A percentile compares a stretch with the other conserved stretches of the same genome.
These are phyloP conservation scores for Pilaira anomala DNA, from an alignment of 192 early-diverging fungal species.

Conservation along the genomic window DNA sequence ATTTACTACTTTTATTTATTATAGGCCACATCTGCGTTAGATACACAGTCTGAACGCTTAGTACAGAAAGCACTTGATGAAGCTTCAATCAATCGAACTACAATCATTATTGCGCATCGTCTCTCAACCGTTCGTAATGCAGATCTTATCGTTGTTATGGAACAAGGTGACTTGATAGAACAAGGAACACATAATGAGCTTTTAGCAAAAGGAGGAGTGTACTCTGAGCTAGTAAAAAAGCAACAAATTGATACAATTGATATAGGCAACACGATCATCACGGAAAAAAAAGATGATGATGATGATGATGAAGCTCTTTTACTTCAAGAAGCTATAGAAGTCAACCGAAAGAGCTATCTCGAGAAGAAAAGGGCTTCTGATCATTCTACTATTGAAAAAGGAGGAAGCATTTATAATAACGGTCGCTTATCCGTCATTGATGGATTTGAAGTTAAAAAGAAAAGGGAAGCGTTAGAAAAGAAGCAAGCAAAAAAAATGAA, in stretches of 20 bases:
- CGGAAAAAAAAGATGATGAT: too few relatives aligned
- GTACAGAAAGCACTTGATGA: conserved; percentile 69
- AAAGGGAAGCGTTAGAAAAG: conserved; percentile 35
- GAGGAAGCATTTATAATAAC: too few relatives aligned
- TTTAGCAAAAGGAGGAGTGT: conserved; percentile 55
- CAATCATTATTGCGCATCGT: conserved; percentile 70
- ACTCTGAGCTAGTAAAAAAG: conserved; percentile 61
- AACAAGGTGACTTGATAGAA: conserved; percentile 65
- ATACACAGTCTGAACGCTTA: conserved; percentile 66
- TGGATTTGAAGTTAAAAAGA: conserved; percentile 32
- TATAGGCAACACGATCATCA: conserved; percentile 23
- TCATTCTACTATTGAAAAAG: conserved; percentile 3
- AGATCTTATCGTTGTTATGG: conserved; percentile 80
- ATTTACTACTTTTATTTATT: conserved; percentile 66
- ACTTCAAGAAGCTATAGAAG: conserved; percentile 16
- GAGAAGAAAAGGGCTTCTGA: neutral
- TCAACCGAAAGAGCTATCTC: conserved; percentile 41
- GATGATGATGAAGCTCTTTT: conserved; percentile 2
- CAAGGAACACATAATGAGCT: conserved; percentile 75
- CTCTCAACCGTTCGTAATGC: conserved; percentile 75
- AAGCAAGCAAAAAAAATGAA: conserved; percentile 40
- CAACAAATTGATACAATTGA: conserved; percentile 51
- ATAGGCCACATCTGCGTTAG: conserved; percentile 74
- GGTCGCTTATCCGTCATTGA: conserved; percentile 2
- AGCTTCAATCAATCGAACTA: conserved; percentile 60